Base-by-base conservation (phyloP, 805 yeast species). In the Diddensiella transvaalensis region DNA sequence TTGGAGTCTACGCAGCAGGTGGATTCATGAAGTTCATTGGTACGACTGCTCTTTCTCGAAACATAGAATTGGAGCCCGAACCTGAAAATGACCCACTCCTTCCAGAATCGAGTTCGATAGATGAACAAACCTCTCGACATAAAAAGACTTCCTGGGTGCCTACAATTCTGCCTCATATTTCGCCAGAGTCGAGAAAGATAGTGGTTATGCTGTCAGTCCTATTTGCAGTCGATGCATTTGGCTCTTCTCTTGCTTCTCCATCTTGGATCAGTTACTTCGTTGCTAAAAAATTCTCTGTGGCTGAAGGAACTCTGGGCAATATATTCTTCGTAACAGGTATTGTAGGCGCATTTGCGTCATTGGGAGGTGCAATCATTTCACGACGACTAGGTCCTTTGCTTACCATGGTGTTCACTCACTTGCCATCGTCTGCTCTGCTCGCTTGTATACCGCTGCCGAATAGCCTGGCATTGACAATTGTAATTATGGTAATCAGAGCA, bases 261-360 rank as follows among this genome's bases (percentile, higher is more conserved):
- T 83, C 95, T 0, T 88, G 96, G 96, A 74, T 82, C 44, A 84
- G 87, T 39, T 88, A 82, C 66, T 87, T 85, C 64, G 81, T 85
- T 66, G 78, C 82, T 48, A 73, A 72, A 29, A 67, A 70, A 35
- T 87, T 82, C 54, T 56, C 63, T 1, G 64, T 80, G 21, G 62
- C 80, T 1, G 80, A 88, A 3, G 67, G 82, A 0, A 64, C 73
- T 0, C 66, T 88, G 40, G 96, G 96, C 3, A 54, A 75, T 1
- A 67, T 88, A 23, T 87, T 87, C 63, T 85, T 85, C 57, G 54
- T 70, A 30, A 78, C 87, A 0, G 84, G 82, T 54, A 56, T 83
- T 17, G 67, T 80, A 13, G 79, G 80, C 63, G 78, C 93, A 0
- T 53, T 82, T 1, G 87, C 93, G 0, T 68, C 73, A 48, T 66